Evolutionary conservation across 1,139 yeast species (phyloP).

Genomic region (Yamadazyma triangularis): DNA sequence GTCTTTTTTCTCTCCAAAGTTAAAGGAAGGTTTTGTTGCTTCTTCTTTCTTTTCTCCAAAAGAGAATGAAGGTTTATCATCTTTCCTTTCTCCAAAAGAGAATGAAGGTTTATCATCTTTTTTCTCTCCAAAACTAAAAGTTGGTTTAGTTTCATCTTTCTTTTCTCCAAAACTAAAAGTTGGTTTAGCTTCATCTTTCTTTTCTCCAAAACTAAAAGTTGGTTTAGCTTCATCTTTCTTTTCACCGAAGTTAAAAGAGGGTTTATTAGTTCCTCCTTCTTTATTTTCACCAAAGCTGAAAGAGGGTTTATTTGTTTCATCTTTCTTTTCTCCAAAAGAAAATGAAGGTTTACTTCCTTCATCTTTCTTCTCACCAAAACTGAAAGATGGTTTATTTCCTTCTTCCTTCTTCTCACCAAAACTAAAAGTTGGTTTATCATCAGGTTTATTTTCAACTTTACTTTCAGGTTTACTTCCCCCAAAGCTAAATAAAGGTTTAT

Average conservation of each 20-base stretch:
- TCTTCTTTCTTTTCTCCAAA: slow-evolving; percentile 3
- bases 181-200: no score
- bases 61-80: slow-evolving; percentile 2
- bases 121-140: slow-evolving; percentile 6
- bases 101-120: no score
- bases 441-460: slow-evolving; percentile 1
- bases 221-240: slow-evolving; percentile 2
- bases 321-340: slow-evolving; percentile 1
- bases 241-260: slow-evolving; percentile 3
- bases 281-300: slow-evolving; percentile 1
- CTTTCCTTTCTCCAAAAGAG: slow-evolving; percentile 2
- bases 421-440: slow-evolving; percentile 3
- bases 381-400: slow-evolving; percentile 6
- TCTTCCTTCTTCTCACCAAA: slow-evolving; percentile 4
- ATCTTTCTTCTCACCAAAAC: slow-evolving; percentile 7
- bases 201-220: slow-evolving; percentile 2
- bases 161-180: slow-evolving; percentile 4
- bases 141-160: slow-evolving; percentile 2
- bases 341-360: slow-evolving; percentile 5
- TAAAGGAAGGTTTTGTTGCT: slow-evolving; percentile 2
- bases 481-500: slow-evolving; percentile 6
- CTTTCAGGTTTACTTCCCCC: slow-evolving; percentile 5
- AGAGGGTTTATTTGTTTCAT: slow-evolving; percentile 3
- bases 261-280: no score
- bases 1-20: slow-evolving; percentile 3